A percentile compares a stretch with the other conserved stretches of the same genome.
These are phyloP conservation scores for Clarireedia homoeocarpa DNA, from an alignment of 2,329 filamentous ascomycete species.

Conservation along the genomic window DNA sequence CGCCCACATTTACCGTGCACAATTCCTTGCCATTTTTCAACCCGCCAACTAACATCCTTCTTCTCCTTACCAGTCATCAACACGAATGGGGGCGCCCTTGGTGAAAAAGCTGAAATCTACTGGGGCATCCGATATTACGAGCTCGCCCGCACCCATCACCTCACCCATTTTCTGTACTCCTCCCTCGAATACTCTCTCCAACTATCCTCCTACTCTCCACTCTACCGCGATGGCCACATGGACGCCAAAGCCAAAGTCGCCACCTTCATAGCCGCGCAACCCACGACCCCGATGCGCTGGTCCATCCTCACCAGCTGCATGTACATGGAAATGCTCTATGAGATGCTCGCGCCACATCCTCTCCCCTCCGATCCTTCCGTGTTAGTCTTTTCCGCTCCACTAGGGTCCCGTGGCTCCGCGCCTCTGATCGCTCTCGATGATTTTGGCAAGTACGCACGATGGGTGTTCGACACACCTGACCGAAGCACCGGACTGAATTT, in stretches of 20 bases:
- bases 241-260: conserved; percentile 32
- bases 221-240: conserved; percentile 33
- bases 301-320: conserved; percentile 26
- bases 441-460: conserved; percentile 21
- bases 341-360: conserved; percentile 15
- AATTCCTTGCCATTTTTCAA: not conserved
- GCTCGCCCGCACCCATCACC: conserved; percentile 19
- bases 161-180: conserved; percentile 30
- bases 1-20: not conserved
- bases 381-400: conserved; percentile 14
- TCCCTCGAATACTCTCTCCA: conserved; percentile 33
- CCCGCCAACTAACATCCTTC: not conserved
- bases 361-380: conserved; percentile 9
- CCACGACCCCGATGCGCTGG: conserved; percentile 16
- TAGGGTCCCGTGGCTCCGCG: conserved; percentile 11
- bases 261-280: conserved; percentile 18
- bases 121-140: conserved; percentile 33
- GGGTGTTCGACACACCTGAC: conserved; percentile 23
- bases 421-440: conserved; percentile 24
- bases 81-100: conserved; percentile 34
- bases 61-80: conserved; percentile 28
- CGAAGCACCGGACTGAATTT: conserved; percentile 21
- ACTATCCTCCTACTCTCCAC: conserved; percentile 31
- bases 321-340: conserved; percentile 28
- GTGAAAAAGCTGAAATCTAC: conserved; percentile 29